Conservation (phyloP, 805 yeast genomes). For the Zygoascus tannicola region DNA sequence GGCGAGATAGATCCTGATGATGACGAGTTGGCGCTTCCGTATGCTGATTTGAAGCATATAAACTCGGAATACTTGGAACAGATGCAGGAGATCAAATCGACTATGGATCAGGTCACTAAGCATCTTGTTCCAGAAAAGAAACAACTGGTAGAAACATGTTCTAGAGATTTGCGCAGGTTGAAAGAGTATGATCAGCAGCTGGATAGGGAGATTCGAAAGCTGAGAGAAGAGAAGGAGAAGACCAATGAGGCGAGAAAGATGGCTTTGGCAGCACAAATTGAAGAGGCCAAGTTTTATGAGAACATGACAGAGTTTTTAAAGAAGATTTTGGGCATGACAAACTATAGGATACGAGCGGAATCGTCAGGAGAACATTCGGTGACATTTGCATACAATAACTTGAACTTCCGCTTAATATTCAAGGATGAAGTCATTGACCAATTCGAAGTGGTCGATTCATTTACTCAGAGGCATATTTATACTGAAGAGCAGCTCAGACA, state of each 20-base stretch:
- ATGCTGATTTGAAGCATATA: constrained; percentile 24
- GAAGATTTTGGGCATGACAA: constrained; percentile 6
- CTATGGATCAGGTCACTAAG: constrained; percentile 9
- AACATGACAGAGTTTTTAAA: constrained; percentile 11
- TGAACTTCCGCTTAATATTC: not conserved
- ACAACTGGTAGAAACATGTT: constrained; percentile 8
- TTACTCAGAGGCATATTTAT: not conserved
- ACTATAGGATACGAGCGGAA: not conserved
- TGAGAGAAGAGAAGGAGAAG: not conserved
- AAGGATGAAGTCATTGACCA: not conserved
- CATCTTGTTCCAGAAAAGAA: constrained; percentile 10
- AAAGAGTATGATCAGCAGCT: constrained; percentile 11
- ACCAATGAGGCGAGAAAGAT: not conserved
- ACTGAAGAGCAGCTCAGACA: not conserved
- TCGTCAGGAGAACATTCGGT: not conserved
- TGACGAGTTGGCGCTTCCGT: constrained; percentile 22
- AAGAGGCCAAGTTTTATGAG: constrained; percentile 15
- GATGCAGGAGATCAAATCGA: constrained; percentile 10
- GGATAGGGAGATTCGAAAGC: constrained; percentile 1
- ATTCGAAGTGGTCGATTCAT: not conserved
- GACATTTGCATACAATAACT: not conserved
- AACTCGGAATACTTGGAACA: constrained; percentile 21
- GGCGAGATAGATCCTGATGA: constrained; percentile 18
- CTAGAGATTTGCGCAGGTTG: constrained; percentile 13
- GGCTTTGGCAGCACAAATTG: constrained; percentile 6